Base-by-base conservation (phyloP, 495 filamentous ascomycete species). In the Gamarada debralockiae region DNA sequence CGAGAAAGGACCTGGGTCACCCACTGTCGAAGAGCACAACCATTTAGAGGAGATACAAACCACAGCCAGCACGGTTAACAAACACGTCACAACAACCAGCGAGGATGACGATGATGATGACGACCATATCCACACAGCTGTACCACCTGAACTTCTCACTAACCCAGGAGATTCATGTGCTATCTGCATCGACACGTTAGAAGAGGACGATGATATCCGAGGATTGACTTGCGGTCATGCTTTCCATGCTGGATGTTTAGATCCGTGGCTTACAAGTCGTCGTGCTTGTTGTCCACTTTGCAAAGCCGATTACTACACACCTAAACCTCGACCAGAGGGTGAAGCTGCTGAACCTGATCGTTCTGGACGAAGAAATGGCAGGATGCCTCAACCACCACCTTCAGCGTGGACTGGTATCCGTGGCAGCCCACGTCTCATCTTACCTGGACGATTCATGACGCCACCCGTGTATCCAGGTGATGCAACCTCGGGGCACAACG, bases 221-320 rank as follows among this genome's bases (percentile, higher is more conserved):
- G 93, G 93, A 22, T 71, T 98, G 36, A 90, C 89, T 12, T 97
- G 93, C 61, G 91, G 91, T 27, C 95, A 97, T 67, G 92, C 93
- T 54, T 99, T 97, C 77, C 93, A 99, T 69, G 87, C 89, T 41
- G 81, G 79, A 20, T 99, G 93, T 68, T 78, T 99, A 17, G 93
- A 99, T 61, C 93, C 95, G 10, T 98, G 93, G 93, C 73, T 98
- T 48, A 98, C 93, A 1, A 89, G 82, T 60, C 78, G 93, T 56
- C 82, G 92, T 54, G 95, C 93, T 12, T 96, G 93, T 68, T 99
- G 95, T 67, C 95, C 95, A 44, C 81, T 97, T 39, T 97, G 93
- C 74, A 99, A 99, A 71, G 85, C 89, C 31, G 91, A 97, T 57
- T 98, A 97, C 68, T 97, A 95, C 66, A 81, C 88, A 31, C 64